Percentiles rank a stretch among this genome's conserved stretches.
Evolutionary conservation across 2,329 filamentous ascomycete species (phyloP).

Genomic region (Teratosphaeria nubilosa): DNA sequence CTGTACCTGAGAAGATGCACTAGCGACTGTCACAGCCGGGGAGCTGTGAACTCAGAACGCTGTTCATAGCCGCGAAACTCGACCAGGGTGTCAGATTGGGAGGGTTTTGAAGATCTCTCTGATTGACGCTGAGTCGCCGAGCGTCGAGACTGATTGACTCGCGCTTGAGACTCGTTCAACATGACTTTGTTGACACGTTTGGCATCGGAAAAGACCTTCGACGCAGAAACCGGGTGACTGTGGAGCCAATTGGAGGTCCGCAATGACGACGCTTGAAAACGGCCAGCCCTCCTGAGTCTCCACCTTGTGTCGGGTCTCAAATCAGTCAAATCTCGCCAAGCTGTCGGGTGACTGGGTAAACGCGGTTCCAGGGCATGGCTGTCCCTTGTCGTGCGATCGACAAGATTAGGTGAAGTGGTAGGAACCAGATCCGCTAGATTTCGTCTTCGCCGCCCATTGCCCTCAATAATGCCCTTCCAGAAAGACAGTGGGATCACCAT

Average conservation of each 20-base stretch:
- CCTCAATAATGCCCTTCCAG: too few relatives aligned
- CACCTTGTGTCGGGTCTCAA: neutral
- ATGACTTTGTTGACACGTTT: too few relatives aligned
- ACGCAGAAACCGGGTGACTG: too few relatives aligned
- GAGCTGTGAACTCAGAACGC: neutral
- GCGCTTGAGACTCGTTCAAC: neutral
- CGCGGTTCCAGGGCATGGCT: neutral
- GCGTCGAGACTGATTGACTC: neutral
- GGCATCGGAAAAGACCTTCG: too few relatives aligned
- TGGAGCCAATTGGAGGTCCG: neutral
- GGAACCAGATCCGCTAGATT: neutral
- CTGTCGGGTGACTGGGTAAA: neutral
- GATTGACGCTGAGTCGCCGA: neutral
- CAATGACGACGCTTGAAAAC: neutral
- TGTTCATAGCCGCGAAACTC: neutral
- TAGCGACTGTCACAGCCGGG: neutral
- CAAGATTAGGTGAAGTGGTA: neutral
- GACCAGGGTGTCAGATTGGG: neutral
- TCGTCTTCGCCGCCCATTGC: neutral
- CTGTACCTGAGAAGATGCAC: neutral
- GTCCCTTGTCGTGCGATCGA: neutral
- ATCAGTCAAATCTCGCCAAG: neutral
- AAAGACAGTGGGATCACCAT: too few relatives aligned
- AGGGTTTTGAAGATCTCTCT: neutral
- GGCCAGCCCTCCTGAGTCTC: neutral